Evolutionary conservation across 2,329 filamentous ascomycete genomes (phyloP).

Genomic region (Trichoderma afroharzianum): DNA sequence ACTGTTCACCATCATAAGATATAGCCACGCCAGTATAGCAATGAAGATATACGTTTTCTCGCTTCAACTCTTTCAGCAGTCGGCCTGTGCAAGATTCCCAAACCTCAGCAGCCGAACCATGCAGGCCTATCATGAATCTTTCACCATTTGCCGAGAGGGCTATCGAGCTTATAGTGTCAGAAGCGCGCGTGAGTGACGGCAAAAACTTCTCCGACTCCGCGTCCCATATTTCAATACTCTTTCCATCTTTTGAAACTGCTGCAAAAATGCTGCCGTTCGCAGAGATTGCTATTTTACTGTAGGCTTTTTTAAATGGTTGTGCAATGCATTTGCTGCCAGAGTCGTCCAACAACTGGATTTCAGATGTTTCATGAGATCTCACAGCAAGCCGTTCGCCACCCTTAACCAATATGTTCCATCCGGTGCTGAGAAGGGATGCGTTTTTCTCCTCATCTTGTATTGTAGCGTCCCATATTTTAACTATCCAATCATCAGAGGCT

Average conservation of each 20-base stretch:
- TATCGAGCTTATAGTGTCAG: rapidly evolving
- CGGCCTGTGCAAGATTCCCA: not conserved
- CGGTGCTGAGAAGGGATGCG: no score
- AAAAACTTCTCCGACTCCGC: not conserved
- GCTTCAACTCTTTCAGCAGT: not conserved
- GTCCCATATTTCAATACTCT: not conserved
- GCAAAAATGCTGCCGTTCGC: not conserved
- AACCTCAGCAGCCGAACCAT: not conserved
- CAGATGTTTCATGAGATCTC: not conserved
- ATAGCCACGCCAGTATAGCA: not conserved
- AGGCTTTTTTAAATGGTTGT: not conserved
- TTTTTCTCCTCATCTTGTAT: not conserved
- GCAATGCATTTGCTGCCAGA: not conserved
- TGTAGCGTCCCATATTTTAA: constrained; percentile 21
- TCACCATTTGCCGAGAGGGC: not conserved
- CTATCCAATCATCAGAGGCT: constrained; percentile 18
- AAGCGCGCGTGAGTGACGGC: rapidly evolving
- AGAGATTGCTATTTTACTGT: not conserved
- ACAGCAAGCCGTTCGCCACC: constrained; percentile 21
- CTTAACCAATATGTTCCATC: constrained; percentile 19
- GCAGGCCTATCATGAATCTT: not conserved
- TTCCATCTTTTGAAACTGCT: not conserved
- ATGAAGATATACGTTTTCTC: not conserved
- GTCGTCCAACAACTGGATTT: constrained; percentile 18
- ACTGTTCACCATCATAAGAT: not conserved